Evolutionary conservation across 2,329 filamentous ascomycete genomes (phyloP).

Genomic region (Trichoderma brevicompactum): DNA sequence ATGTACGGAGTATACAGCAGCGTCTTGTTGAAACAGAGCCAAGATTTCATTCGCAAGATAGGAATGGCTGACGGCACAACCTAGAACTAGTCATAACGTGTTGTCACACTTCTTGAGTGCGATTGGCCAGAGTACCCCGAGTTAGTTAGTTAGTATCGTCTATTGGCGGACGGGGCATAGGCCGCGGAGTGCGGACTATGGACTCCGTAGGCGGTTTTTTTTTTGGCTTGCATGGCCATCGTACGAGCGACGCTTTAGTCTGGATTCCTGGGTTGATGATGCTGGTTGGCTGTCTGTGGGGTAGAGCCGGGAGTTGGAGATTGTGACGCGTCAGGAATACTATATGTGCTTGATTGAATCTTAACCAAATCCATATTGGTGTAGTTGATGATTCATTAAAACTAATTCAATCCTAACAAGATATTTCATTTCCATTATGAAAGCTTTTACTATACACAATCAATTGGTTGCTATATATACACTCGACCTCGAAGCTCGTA

Average conservation of each 20-base stretch:
- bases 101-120: not conserved
- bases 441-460: no score
- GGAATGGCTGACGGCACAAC: not conserved
- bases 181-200: not conserved
- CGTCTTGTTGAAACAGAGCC: not conserved
- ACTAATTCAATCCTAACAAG: no score
- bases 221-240: slow-evolving; percentile 21
- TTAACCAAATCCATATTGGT: no score
- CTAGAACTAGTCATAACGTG: not conserved
- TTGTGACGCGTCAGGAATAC: no score
- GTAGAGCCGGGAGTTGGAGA: not conserved
- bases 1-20: not conserved
- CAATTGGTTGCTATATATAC: no score
- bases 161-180: not conserved
- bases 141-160: not conserved
- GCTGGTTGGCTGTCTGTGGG: not conserved
- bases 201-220: not conserved
- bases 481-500: not conserved
- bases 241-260: slow-evolving; percentile 22
- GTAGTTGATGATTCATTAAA: no score
- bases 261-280: not conserved
- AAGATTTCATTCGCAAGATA: not conserved
- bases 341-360: no score
- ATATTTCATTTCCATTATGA: no score
- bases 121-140: not conserved